Evolutionary conservation across 495 filamentous ascomycete genomes (phyloP).

Genomic region (Tuber magnatum): DNA sequence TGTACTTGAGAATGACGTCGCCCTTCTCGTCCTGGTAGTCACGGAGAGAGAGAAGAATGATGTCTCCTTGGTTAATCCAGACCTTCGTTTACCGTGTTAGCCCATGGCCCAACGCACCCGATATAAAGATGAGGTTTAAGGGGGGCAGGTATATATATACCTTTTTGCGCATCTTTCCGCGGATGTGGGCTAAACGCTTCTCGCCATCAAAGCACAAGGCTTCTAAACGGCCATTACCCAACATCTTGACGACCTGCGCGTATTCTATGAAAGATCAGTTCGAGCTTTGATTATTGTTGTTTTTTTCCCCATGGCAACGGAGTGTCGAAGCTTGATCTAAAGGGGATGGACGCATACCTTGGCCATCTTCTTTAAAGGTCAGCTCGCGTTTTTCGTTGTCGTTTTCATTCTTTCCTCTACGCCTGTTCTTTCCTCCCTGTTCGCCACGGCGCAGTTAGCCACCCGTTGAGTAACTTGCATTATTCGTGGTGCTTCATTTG

Average conservation of each 20-base stretch:
- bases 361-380: slow-evolving; percentile 97
- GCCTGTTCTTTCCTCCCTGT: slow-evolving; percentile 95
- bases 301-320: background rate
- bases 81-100: slow-evolving; percentile 38
- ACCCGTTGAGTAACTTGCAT: slow-evolving; percentile 8
- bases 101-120: background rate
- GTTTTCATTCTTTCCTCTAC: slow-evolving; percentile 99
- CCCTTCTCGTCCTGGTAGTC: slow-evolving; percentile 99
- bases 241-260: slow-evolving; percentile 97
- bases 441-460: slow-evolving; percentile 24
- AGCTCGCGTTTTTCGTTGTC: slow-evolving; percentile 99
- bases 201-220: slow-evolving; percentile 95
- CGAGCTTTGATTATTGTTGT: too few relatives aligned
- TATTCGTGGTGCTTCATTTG: slow-evolving; percentile 21
- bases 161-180: slow-evolving; percentile 97
- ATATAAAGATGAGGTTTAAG: background rate
- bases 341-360: slow-evolving; percentile 51
- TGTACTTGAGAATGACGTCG: slow-evolving; percentile 98
- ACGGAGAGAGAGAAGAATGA: slow-evolving; percentile 91
- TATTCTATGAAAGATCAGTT: slow-evolving; percentile 59
- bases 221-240: slow-evolving; percentile 94
- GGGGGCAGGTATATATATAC: slow-evolving; percentile 45
- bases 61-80: slow-evolving; percentile 99
- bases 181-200: slow-evolving; percentile 75
- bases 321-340: background rate